Evolutionary conservation across 1,139 yeast species (phyloP).

Genomic region (Lodderomyces orthopsilosis): DNA sequence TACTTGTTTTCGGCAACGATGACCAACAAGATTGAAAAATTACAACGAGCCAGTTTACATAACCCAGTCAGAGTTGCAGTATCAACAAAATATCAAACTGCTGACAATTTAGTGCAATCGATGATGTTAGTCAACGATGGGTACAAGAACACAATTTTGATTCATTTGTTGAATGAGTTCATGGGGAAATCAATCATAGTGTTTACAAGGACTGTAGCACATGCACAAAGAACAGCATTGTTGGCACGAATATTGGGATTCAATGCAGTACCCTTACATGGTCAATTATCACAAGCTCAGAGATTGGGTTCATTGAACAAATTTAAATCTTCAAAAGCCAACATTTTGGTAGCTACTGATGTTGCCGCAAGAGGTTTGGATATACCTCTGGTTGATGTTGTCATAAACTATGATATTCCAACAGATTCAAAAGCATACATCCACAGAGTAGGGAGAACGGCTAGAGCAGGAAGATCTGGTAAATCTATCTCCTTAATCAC

Average conservation of each 20-base stretch:
- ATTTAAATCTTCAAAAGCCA: conserved; percentile 81
- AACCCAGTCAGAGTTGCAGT: conserved; percentile 93
- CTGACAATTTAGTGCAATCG: conserved; percentile 84
- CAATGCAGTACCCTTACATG: conserved; percentile 89
- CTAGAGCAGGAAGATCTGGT: conserved; percentile 96
- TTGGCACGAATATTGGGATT: conserved; percentile 81
- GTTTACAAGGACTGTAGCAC: conserved; percentile 93
- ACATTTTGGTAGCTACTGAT: conserved; percentile 90
- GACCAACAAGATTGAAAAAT: conserved; percentile 90
- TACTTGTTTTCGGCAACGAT: conserved; percentile 93
- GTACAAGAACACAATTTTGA: conserved; percentile 81
- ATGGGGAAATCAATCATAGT: conserved; percentile 86
- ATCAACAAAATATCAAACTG: conserved; percentile 85
- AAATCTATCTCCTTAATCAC: conserved; percentile 88
- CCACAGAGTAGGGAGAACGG: conserved; percentile 97
- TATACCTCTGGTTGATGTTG: conserved; percentile 92
- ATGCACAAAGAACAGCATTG: conserved; percentile 86
- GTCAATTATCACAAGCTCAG: conserved; percentile 89
- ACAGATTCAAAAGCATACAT: conserved; percentile 98
- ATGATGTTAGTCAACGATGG: conserved; percentile 93
- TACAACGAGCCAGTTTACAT: conserved; percentile 86
- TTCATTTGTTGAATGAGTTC: conserved; percentile 77
- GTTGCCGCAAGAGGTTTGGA: conserved; percentile 98
- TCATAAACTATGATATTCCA: conserved; percentile 91
- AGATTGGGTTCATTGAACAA: conserved; percentile 90